Conservation (phyloP, 1,284 basidiomycete species). For the Trametes pubescens region DNA sequence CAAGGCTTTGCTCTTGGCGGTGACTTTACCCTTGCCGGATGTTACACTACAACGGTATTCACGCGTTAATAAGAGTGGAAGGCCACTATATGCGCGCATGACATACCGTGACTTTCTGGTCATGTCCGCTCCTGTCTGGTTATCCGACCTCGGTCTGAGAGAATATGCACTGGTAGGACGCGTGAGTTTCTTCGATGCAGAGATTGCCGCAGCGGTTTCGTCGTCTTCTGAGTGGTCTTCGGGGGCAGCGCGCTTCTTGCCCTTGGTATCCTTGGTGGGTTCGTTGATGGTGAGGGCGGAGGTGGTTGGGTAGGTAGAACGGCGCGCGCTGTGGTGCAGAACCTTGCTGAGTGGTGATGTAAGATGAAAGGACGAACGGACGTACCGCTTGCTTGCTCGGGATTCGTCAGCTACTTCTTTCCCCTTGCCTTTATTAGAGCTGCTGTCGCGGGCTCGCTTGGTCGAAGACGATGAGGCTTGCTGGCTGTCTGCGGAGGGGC, state of each 20-base stretch:
- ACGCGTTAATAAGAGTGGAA: neutral
- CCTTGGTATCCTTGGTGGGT: constrained; percentile 73
- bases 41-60: constrained; percentile 48
- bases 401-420: constrained; percentile 65
- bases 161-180: constrained; percentile 63
- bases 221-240: constrained; percentile 73
- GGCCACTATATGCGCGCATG: constrained; percentile 20
- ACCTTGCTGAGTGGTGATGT: constrained; percentile 19
- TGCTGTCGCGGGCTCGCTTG: constrained; percentile 63
- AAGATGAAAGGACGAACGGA: constrained; percentile 32
- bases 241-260: constrained; percentile 84
- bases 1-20: constrained; percentile 66
- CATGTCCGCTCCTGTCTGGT: constrained; percentile 62
- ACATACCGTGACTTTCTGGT: constrained; percentile 73
- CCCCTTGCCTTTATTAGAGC: constrained; percentile 65
- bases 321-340: constrained; percentile 58
- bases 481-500: constrained; percentile 50
- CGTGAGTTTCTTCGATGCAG: constrained; percentile 62
- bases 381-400: constrained; percentile 67
- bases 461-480: constrained; percentile 47
- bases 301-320: constrained; percentile 55
- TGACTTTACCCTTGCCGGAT: constrained; percentile 67
- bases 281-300: constrained; percentile 76
- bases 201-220: constrained; percentile 52
- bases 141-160: constrained; percentile 66